phyloP scores from a whole-genome alignment of 257 asterid genomes.

The Rubia yunnanensis region DNA sequence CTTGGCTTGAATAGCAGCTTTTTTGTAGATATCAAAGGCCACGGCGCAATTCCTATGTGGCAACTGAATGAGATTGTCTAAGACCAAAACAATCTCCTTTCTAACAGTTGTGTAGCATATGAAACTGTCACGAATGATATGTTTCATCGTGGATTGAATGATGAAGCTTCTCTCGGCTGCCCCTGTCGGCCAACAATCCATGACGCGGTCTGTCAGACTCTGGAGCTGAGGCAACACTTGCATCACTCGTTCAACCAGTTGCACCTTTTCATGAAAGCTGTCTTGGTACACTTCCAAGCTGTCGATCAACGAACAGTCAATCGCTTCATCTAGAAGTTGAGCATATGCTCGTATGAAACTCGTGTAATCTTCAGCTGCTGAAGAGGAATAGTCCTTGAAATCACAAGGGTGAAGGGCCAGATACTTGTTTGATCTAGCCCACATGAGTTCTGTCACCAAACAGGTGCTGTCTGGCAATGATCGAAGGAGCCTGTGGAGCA shows the following conservation, averaged over 20 bases:
- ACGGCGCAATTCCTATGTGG: conserved; percentile 34
- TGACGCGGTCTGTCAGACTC: conserved; percentile 42
- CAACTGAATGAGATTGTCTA: conserved; percentile 45
- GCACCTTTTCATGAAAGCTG: conserved; percentile 6
- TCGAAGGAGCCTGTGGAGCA: conserved; percentile 53
- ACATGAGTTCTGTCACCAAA: conserved; percentile 34
- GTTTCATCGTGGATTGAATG: conserved; percentile 42
- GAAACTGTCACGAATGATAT: conserved; percentile 47
- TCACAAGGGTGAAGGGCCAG: conserved; percentile 45
- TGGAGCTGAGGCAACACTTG: conserved; percentile 51
- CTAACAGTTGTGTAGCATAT: conserved; percentile 30
- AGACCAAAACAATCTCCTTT: conserved; percentile 30
- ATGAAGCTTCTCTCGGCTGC: conserved; percentile 35
- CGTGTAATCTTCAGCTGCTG: conserved; percentile 39
- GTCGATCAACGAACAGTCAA: conserved; percentile 22
- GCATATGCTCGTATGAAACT: conserved; percentile 49
- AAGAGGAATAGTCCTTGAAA: conserved; percentile 43
- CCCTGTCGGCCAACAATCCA: conserved; percentile 49
- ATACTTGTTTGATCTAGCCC: conserved; percentile 34
- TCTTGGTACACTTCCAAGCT: not conserved
- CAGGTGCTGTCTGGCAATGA: conserved; percentile 25
- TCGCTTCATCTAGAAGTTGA: conserved; percentile 47
- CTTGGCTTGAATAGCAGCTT: conserved; percentile 44
- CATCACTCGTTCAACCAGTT: conserved; percentile 26
- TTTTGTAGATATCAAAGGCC: conserved; percentile 51